Evolutionary conservation across 345 rosid genomes (phyloP).

Genomic region (Aurinia saxatilis): DNA sequence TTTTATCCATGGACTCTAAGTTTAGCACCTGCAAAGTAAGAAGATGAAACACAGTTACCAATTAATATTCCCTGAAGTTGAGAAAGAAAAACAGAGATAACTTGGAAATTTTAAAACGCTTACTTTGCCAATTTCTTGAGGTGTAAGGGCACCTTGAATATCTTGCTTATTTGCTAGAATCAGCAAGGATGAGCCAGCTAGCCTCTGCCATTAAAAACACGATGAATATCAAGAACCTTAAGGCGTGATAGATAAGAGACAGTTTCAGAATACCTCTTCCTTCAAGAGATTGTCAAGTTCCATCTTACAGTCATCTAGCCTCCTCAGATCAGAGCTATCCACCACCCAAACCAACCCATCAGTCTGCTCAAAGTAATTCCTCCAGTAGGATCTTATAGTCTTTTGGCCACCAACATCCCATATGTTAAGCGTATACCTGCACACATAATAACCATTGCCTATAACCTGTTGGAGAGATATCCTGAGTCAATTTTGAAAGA

Average conservation of each 20-base stretch:
- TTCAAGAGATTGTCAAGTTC: slow-evolving; percentile 89
- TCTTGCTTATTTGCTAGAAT: slow-evolving; percentile 91
- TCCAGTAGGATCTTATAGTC: slow-evolving; percentile 90
- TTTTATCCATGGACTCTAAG: slow-evolving; percentile 76
- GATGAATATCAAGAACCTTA: neutral
- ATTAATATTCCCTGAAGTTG: too few relatives aligned
- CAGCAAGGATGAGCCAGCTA: slow-evolving; percentile 85
- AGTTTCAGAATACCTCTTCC: slow-evolving; percentile 61
- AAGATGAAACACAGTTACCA: neutral
- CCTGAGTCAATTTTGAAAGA: neutral
- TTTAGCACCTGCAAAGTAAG: slow-evolving; percentile 51
- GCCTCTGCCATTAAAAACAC: slow-evolving; percentile 47
- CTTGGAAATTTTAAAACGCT: slow-evolving; percentile 7
- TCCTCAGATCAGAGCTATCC: slow-evolving; percentile 86
- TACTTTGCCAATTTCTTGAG: slow-evolving; percentile 80
- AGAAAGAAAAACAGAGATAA: too few relatives aligned
- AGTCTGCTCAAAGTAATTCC: slow-evolving; percentile 95
- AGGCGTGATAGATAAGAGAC: too few relatives aligned
- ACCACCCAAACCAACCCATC: slow-evolving; percentile 98
- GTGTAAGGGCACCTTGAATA: slow-evolving; percentile 77
- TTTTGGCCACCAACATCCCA: slow-evolving; percentile 98
- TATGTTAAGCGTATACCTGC: slow-evolving; percentile 67
- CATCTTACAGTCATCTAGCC: slow-evolving; percentile 87
- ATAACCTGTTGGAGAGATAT: slow-evolving; percentile 1
- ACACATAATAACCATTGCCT: neutral